Base-by-base conservation (phyloP, 1,284 basidiomycete species). In the Bondarzewia mesenterica region DNA sequence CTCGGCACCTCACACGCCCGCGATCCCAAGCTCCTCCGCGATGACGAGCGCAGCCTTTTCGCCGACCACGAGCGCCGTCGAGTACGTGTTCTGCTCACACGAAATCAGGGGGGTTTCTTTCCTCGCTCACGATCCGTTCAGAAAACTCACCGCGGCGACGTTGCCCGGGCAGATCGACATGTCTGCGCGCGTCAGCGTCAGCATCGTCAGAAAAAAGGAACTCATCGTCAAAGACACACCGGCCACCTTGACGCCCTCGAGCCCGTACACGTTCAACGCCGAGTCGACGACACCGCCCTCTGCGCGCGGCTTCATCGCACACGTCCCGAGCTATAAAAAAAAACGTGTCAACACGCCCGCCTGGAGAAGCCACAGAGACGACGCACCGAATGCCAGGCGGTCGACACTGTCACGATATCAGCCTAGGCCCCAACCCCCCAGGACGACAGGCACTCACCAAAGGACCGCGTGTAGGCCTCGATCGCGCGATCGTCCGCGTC, bases 211-310 rank as follows among this genome's bases (percentile, higher is more conserved):
- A 21, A 16, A 38, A 18, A 40, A 18, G 6, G 16, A 22, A 40
- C 16, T 3, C 10, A 40, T 22, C 38, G 16, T 10, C 38, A 40
- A 8, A 45, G 18, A 15, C 6, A 25, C 37, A 61, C 66, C 67
- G 42, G 75, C 77, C 20, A 86, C 69, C 63, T 85, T 85, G 44
- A 87, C 63, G 20, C 71, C 67, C 42, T 65, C 54, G 0, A 80
- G 70, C 5, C 82, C 82, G 55, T 85, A 82, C 1, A 85, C 82
- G 57, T 80, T 79, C 41, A 87, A 59, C 2, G 64, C 67, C 4
- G 72, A 52, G 53, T 85, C 80, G 7, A 86, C 79, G 0, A 85
- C 83, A 12, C 82, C 84, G 3, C 72, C 71, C 45, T 68, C 50
- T 14, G 72, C 70, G 22, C 74, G 70, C 1, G 75, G 68, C 58